Evolutionary conservation across 2,329 filamentous ascomycete genomes (phyloP).

Genomic region (Ampelomyces quisqualis): DNA sequence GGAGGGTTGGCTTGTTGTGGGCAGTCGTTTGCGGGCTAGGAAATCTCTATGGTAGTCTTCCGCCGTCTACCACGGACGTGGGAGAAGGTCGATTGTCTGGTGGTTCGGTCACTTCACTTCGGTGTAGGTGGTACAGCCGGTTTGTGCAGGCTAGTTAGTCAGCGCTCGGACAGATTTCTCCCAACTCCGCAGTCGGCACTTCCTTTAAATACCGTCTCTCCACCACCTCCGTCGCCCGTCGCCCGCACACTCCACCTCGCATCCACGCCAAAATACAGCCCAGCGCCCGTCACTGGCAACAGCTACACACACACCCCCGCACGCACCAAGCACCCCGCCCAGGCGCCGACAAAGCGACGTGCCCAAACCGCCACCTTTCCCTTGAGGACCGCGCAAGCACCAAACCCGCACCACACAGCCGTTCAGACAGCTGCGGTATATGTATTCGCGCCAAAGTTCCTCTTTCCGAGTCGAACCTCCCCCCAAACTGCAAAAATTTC

Average conservation of each 20-base stretch:
- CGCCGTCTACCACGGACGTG: too few species aligned
- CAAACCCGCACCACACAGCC: conserved; percentile 32
- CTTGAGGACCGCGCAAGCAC: conserved; percentile 31
- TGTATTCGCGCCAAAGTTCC: conserved; percentile 97
- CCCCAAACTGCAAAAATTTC: conserved; percentile 95
- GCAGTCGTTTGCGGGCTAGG: conserved; percentile 6
- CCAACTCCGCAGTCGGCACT: conserved; percentile 7
- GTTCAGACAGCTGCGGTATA: conserved; percentile 67
- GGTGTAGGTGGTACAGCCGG: conserved; percentile 8
- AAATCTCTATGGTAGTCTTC: conserved; percentile 11
- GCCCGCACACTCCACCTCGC: conserved; percentile 22
- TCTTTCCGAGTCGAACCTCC: conserved; percentile 92
- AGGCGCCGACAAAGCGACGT: conserved; percentile 32
- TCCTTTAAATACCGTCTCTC: conserved; percentile 19
- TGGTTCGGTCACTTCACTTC: too few species aligned
- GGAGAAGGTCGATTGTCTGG: conserved; percentile 6
- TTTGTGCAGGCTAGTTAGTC: too few species aligned
- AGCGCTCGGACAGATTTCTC: conserved; percentile 21
- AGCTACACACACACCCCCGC: conserved; percentile 8
- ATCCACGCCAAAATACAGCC: conserved; percentile 22
- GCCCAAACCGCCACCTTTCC: conserved; percentile 39
- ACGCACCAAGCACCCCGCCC: conserved; percentile 15
- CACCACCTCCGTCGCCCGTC: conserved; percentile 14
- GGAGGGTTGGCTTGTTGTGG: too few species aligned
- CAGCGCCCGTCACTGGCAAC: conserved; percentile 26